Base-by-base conservation (phyloP, 495 filamentous ascomycete species). In the Neurospora sp. region DNA sequence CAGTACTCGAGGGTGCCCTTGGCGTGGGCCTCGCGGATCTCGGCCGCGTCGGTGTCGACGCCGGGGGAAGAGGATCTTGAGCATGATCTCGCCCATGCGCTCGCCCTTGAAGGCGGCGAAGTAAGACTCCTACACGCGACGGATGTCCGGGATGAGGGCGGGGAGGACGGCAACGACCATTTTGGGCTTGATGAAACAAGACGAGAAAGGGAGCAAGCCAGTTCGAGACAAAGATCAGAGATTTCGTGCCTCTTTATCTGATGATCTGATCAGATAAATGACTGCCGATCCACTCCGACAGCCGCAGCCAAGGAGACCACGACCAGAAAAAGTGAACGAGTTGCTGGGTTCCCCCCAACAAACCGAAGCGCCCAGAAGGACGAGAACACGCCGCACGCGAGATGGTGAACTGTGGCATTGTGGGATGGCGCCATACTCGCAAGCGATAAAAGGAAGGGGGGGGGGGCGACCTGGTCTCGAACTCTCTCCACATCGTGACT, bases 131-230 rank as follows among this genome's bases (percentile, higher is more conserved):
- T 83, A 83, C 22, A 82, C 75, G 68, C 73, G 69, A 9, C 71
- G 53, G 76, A 82, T 82, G 72, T 83, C 81, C 22, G 80, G 81
- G 40, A 82, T 78, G 6, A 81, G 76, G 9, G 80, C 81, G 31
- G 81, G 81, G 27, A 82, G 77, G 42, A 82, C 73, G 53, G 76
- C 69, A 37, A 78, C 72, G 22, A 72, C 73, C 81, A 82, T 83
- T 10, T 68, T 31, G 22, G 27, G 53, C 22, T 27, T 61, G 3
- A 27, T 16, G 48, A 31, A 61, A 48, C 44, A 44, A 44, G 22
- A 61, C 10, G 48, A 61, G 53, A 61, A 61, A 61, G 53, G 53
- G 22, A 61, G 53, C 27, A 61, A 22, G 53, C 27, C 3, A 27
- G 27, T 61, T 61, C 22, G 12, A 37, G 35, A 37, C 35, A 14